A percentile compares a stretch with the other conserved stretches of the same genome.
phyloP scores from a whole-genome alignment of 208 protist genomes.

The Acanthamoeba healyi region DNA sequence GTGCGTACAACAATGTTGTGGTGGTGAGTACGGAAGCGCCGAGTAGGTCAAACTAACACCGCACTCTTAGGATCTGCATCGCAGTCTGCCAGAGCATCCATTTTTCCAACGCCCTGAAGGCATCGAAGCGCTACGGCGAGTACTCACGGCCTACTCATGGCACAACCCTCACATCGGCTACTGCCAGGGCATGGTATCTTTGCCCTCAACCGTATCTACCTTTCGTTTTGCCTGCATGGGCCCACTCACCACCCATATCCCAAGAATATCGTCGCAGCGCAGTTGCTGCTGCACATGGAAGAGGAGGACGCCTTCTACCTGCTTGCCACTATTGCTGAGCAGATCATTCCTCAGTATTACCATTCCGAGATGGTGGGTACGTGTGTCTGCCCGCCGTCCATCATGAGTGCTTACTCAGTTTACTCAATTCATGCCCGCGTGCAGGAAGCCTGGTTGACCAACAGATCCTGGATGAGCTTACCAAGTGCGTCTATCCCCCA shows the following conservation, averaged over 20 bases:
- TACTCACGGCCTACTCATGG: slow-evolving; percentile 18
- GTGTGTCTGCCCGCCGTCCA: neutral
- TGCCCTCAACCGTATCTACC: neutral
- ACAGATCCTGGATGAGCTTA: slow-evolving; percentile 19
- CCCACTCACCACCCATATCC: no score
- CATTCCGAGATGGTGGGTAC: neutral
- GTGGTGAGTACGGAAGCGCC: neutral
- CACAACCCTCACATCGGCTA: neutral
- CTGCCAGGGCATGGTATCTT: neutral
- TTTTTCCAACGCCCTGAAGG: neutral
- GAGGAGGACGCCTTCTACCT: slow-evolving; percentile 9
- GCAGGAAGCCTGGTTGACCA: slow-evolving; percentile 27
- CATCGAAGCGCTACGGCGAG: neutral
- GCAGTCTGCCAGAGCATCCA: slow-evolving; percentile 32
- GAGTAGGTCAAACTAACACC: no score
- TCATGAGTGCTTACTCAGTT: neutral
- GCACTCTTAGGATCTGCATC: slow-evolving; percentile 36
- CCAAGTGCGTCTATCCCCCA: neutral
- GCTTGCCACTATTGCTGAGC: neutral
- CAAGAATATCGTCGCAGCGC: slow-evolving; percentile 2
- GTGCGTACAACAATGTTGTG: neutral
- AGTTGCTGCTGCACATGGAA: neutral
- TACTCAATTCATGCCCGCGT: neutral
- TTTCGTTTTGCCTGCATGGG: no score
- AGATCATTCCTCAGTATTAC: neutral